Base-by-base conservation (phyloP, 192 early-diverging fungal genomes). In the Coemansia sp. region DNA sequence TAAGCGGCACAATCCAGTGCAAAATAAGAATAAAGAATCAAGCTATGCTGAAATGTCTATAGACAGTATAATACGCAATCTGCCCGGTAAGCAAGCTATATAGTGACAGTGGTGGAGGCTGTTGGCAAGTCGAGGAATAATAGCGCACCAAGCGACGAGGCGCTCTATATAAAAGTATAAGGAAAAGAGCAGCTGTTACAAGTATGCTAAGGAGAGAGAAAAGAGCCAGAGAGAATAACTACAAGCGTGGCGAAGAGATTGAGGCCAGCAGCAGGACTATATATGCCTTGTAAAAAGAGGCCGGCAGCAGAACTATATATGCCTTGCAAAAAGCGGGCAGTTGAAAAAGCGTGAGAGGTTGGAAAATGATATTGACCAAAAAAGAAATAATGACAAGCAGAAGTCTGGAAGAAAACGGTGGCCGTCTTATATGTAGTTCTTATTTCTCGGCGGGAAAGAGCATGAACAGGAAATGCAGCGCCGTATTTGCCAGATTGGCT, bases 351-450 rank as follows among this genome's bases (percentile, higher is more conserved):
- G 59, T 37, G 50, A 51, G 21, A 49, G 14, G 50, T 21, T 43
- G n/a, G 26, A 23, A 61, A 61, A 48, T 61, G 59, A 61, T 61
- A 61, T 61, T 61, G 59, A 61, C 59, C 23, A 61, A 61, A 61
- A 45, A 61, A 61, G 59, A 35, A 27, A 61, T 61, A 61, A 61
- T 61, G 59, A 17, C 45, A 61, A 61, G 59, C 59, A 61, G 59
- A 61, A 61, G 38, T 61, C 43, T 61, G 59, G 39, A 61, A 61
- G 43, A 61, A 59, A 47, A 48, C 31, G 31, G 31, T 35, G 31
- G 57, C 31, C 6, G 49, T 16, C 59, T 58, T 51, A 58, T 57
- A 62, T 69, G 53, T 67, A 38, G 29, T 26, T 17, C 31, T 31
- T 16, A 25, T 14, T 14, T 35, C 12, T 21, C 17, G 55, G 26